Evolutionary conservation across 1,284 basidiomycete genomes (phyloP).

Genomic region (Erythrobasidium hasegawianum): DNA sequence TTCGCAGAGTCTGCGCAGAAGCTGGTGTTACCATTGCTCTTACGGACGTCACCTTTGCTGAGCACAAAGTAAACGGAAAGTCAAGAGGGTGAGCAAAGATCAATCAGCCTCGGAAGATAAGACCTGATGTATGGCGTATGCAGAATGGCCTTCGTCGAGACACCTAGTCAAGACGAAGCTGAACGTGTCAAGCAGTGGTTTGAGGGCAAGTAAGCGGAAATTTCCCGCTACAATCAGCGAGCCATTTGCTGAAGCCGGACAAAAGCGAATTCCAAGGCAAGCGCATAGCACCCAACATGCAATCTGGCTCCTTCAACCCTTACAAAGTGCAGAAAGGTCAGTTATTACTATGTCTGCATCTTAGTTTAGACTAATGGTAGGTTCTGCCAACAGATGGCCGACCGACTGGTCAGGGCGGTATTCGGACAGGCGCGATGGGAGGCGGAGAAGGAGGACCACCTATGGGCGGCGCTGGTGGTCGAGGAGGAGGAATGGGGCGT

Average conservation of each 20-base stretch:
- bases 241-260: neutral
- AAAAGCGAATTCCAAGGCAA: constrained; percentile 84
- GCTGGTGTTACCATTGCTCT: constrained; percentile 72
- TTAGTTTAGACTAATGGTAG: no score
- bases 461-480: constrained; percentile 45
- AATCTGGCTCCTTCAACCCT: constrained; percentile 86
- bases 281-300: constrained; percentile 60
- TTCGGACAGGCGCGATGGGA: constrained; percentile 41
- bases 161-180: constrained; percentile 65
- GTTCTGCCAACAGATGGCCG: constrained; percentile 58
- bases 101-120: no score
- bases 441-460: constrained; percentile 40
- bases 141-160: constrained; percentile 88
- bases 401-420: constrained; percentile 60
- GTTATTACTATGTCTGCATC: no score
- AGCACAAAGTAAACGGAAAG: constrained; percentile 98
- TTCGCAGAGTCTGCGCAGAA: constrained; percentile 69
- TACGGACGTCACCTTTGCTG: constrained; percentile 89
- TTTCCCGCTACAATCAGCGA: no score
- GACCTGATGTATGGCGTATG: neutral
- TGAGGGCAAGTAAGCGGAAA: constrained; percentile 81
- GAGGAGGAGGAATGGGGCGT: constrained; percentile 37
- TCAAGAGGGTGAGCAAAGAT: constrained; percentile 75
- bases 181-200: constrained; percentile 75
- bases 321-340: constrained; percentile 61